Evolutionary conservation across 345 rosid genomes (phyloP).

Genomic region (Clausena lansium): DNA sequence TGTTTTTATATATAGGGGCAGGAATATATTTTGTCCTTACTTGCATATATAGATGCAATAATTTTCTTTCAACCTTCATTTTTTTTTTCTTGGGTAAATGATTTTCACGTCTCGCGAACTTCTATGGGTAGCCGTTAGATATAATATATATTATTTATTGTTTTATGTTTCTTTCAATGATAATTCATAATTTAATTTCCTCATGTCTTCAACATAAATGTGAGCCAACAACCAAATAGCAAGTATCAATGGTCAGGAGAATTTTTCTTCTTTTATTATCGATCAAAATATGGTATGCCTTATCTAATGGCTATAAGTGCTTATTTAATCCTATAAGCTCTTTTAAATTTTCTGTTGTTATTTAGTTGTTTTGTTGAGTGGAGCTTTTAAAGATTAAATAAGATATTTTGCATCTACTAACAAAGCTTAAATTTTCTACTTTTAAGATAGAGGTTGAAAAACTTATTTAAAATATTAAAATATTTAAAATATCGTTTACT

Average conservation of each 20-base stretch:
- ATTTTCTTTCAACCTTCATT: neutral
- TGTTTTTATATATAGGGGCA: constrained; percentile 1
- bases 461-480: no score
- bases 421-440: no score
- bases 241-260: neutral
- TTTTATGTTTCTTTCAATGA: neutral
- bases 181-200: neutral
- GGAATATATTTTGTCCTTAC: constrained; percentile 15
- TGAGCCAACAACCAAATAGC: constrained; percentile 3
- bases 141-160: neutral
- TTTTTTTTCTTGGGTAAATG: neutral
- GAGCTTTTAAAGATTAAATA: no score
- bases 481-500: no score
- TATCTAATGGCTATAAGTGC: no score
- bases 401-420: no score
- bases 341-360: no score
- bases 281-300: no score
- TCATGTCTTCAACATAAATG: neutral
- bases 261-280: neutral
- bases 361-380: no score
- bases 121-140: neutral
- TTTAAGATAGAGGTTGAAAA: no score
- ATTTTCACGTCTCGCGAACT: neutral
- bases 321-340: no score
- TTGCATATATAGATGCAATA: neutral